A percentile compares a stretch with the other conserved stretches of the same genome.
These are phyloP conservation scores for Grigorovia yakushimaensis DNA, from an alignment of 805 yeast species.

Conservation along the genomic window DNA sequence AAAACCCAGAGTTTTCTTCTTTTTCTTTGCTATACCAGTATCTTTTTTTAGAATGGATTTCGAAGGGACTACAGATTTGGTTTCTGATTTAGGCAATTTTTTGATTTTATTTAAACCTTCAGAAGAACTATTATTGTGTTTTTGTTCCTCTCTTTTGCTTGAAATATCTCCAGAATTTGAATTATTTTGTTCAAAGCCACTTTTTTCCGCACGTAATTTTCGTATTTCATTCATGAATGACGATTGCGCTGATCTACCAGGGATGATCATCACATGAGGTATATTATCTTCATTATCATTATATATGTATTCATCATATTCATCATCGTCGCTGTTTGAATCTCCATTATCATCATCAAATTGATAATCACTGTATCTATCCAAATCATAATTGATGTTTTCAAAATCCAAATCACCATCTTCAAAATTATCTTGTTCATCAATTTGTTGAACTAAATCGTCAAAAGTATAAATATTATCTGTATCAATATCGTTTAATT, in stretches of 20 bases:
- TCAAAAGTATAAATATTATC: conserved; percentile 26
- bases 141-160: no score
- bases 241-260: conserved; percentile 17
- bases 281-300: conserved; percentile 14
- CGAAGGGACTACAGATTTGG: neutral
- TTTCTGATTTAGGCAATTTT: neutral
- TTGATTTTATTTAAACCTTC: neutral
- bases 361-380: conserved; percentile 7
- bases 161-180: no score
- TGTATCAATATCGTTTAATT: conserved; percentile 11
- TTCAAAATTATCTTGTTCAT: conserved; percentile 22
- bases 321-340: neutral
- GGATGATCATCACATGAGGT: conserved; percentile 18
- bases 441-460: conserved; percentile 25
- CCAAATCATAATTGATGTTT: conserved; percentile 18
- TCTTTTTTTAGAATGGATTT: conserved; percentile 11
- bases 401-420: conserved; percentile 16
- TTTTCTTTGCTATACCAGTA: conserved; percentile 5
- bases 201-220: conserved; percentile 3
- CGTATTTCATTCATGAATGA: conserved; percentile 23
- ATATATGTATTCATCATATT: conserved; percentile 10
- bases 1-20: conserved; percentile 25
- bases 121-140: neutral
- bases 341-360: conserved; percentile 1
- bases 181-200: neutral